Percentiles rank a stretch among this genome's conserved stretches.
Evolutionary conservation across 1,284 basidiomycete species (phyloP).

Genomic region (Apiotrichum porosum): DNA sequence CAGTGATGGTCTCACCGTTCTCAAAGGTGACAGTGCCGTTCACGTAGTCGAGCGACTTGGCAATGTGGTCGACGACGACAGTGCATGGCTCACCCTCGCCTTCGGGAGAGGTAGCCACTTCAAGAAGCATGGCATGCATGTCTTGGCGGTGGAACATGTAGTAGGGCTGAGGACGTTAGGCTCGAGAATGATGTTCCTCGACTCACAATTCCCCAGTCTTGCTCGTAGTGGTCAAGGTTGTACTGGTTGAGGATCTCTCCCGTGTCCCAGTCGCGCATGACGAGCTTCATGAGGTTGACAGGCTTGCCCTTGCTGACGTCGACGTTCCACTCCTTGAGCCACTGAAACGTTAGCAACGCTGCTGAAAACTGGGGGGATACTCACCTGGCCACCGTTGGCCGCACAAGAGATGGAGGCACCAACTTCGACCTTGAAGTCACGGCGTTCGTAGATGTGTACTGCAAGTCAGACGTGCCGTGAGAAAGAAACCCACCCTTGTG

Average conservation of each 20-base stretch:
- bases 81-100: conserved; percentile 32
- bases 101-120: conserved; percentile 29
- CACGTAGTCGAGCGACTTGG: conserved; percentile 36
- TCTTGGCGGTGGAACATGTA: conserved; percentile 45
- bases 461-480: no score
- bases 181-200: not conserved
- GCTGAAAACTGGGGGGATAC: no score
- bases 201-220: conserved; percentile 31
- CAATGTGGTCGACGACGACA: conserved; percentile 41
- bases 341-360: no score
- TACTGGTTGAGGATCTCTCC: conserved; percentile 37
- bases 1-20: conserved; percentile 34
- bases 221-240: conserved; percentile 31
- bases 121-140: conserved; percentile 43
- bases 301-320: conserved; percentile 30
- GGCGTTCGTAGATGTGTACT: conserved; percentile 37
- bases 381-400: conserved; percentile 29
- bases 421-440: conserved; percentile 38
- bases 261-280: conserved; percentile 39
- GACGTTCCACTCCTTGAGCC: conserved; percentile 38
- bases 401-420: conserved; percentile 42
- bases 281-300: conserved; percentile 33
- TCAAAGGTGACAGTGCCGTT: conserved; percentile 37
- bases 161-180: conserved; percentile 22
- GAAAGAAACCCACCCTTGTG: conserved; percentile 17